These are phyloP conservation scores for Chlorokybus atmophyticus DNA, from an alignment of 139 green algal species.

Conservation along the genomic window DNA sequence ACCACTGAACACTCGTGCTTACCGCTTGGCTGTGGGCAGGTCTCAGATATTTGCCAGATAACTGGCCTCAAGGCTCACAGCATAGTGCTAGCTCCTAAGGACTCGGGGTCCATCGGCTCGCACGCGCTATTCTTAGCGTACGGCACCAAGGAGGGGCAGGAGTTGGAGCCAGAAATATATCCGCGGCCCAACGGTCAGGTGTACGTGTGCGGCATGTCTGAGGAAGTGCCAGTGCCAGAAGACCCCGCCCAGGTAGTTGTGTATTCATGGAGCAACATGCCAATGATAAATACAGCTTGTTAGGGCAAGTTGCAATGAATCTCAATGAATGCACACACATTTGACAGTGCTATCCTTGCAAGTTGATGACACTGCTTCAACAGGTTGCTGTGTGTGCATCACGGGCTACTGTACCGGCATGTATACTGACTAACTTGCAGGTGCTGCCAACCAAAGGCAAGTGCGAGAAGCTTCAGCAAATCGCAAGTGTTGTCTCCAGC, in stretches of 20 bases:
- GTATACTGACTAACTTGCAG: too few species aligned
- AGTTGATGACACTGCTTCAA: too few species aligned
- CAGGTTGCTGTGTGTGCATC: too few species aligned
- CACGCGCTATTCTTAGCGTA: conserved; percentile 19
- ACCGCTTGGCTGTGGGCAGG: too few species aligned
- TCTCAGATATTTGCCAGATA: conserved; percentile 8
- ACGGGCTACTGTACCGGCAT: too few species aligned
- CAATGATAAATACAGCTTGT: too few species aligned
- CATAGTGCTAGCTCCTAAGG: conserved; percentile 6
- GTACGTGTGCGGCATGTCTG: conserved; percentile 25
- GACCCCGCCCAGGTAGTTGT: too few species aligned
- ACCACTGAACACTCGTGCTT: too few species aligned
- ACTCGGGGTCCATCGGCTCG: conserved; percentile 5
- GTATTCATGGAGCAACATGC: too few species aligned
- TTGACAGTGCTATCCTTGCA: too few species aligned
- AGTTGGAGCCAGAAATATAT: conserved; percentile 23
- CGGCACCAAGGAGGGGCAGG: conserved; percentile 12
- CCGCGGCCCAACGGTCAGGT: conserved; percentile 20
- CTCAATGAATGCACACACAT: too few species aligned
- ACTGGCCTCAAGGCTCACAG: conserved; percentile 21
- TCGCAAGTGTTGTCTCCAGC: conserved; percentile 14
- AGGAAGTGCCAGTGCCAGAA: conserved; percentile 10
- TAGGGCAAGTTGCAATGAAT: too few species aligned
- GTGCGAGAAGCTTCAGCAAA: neutral
- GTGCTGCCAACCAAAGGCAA: conserved; percentile 6